Evolutionary conservation across 495 filamentous ascomycete genomes (phyloP).

Genomic region (Aspergillus ellipticus): DNA sequence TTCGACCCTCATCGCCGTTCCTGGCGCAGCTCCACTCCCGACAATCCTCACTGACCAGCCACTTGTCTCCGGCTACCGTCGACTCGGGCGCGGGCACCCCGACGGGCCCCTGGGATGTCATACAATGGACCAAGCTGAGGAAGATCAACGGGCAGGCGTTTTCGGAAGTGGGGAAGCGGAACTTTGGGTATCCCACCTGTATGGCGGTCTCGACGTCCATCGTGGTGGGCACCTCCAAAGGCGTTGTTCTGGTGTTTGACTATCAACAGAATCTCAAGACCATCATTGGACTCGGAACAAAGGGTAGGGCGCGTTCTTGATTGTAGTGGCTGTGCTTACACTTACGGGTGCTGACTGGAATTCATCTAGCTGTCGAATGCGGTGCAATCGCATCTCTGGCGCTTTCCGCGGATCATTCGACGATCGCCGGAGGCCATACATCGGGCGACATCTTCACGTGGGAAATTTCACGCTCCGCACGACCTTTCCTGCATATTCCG

Average conservation of each 20-base stretch:
- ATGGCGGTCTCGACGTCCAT: slow-evolving; percentile 86
- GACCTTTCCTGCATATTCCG: slow-evolving; percentile 84
- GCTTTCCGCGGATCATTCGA: slow-evolving; percentile 89
- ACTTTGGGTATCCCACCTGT: slow-evolving; percentile 88
- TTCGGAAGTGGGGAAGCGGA: slow-evolving; percentile 91
- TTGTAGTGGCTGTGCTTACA: background rate
- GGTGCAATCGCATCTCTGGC: slow-evolving; percentile 84
- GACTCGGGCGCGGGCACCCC: slow-evolving; percentile 59
- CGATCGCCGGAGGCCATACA: slow-evolving; percentile 83
- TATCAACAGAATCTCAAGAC: slow-evolving; percentile 92
- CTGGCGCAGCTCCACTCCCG: slow-evolving; percentile 73
- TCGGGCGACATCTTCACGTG: slow-evolving; percentile 94
- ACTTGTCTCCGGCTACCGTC: slow-evolving; percentile 47
- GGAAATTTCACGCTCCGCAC: slow-evolving; percentile 76
- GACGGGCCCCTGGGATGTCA: slow-evolving; percentile 86
- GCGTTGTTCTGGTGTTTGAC: slow-evolving; percentile 91
- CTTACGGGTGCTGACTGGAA: slow-evolving; percentile 1
- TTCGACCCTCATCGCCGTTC: slow-evolving; percentile 73
- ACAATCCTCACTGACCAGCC: slow-evolving; percentile 64
- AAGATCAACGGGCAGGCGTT: slow-evolving; percentile 87
- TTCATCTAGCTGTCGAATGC: slow-evolving; percentile 71
- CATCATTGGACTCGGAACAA: slow-evolving; percentile 91
- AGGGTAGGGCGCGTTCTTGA: slow-evolving; percentile 53
- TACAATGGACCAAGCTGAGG: slow-evolving; percentile 90
- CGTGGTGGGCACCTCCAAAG: slow-evolving; percentile 88